Evolutionary conservation across 257 asterid genomes (phyloP).

Genomic region (Solanum dulcamara): DNA sequence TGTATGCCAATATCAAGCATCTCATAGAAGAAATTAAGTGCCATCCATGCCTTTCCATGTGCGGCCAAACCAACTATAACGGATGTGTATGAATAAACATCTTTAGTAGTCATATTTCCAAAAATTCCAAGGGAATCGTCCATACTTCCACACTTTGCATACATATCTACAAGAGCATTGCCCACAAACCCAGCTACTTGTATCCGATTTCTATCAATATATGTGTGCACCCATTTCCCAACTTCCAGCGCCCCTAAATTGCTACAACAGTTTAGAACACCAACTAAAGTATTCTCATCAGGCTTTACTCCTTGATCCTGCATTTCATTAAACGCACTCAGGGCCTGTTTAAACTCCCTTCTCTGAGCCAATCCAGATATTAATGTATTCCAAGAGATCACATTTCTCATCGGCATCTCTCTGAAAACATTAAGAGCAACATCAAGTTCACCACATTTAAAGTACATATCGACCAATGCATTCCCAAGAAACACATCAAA

Average conservation of each 20-base stretch:
- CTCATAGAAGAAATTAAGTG: slow-evolving; percentile 16
- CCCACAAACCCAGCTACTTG: slow-evolving; percentile 13
- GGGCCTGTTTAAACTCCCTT: slow-evolving; percentile 17
- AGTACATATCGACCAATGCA: slow-evolving; percentile 34
- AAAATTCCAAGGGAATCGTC: slow-evolving; percentile 9
- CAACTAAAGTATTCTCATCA: slow-evolving; percentile 30
- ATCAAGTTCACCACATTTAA: slow-evolving; percentile 26
- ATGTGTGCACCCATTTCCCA: slow-evolving; percentile 37
- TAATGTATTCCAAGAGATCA: slow-evolving; percentile 34
- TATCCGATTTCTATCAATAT: slow-evolving; percentile 12
- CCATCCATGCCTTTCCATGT: slow-evolving; percentile 20
- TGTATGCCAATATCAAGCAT: slow-evolving; percentile 16
- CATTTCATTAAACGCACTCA: slow-evolving; percentile 18
- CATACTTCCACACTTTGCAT: slow-evolving; percentile 34
- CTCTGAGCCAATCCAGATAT: slow-evolving; percentile 26
- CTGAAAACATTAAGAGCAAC: slow-evolving; percentile 16
- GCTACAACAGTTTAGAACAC: slow-evolving; percentile 28
- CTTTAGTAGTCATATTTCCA: slow-evolving; percentile 12
- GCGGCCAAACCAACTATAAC: slow-evolving; percentile 20
- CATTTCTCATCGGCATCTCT: slow-evolving; percentile 25
- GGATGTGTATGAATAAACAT: slow-evolving; percentile 22
- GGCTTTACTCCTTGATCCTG: slow-evolving; percentile 13
- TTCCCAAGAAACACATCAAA: slow-evolving; percentile 33
- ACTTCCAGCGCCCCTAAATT: slow-evolving; percentile 26
- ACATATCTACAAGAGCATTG: slow-evolving; percentile 40